A percentile compares a stretch with the other conserved stretches of the same genome.
Evolutionary conservation across 495 filamentous ascomycete genomes (phyloP).

Genomic region (Penicillium flavigenum): DNA sequence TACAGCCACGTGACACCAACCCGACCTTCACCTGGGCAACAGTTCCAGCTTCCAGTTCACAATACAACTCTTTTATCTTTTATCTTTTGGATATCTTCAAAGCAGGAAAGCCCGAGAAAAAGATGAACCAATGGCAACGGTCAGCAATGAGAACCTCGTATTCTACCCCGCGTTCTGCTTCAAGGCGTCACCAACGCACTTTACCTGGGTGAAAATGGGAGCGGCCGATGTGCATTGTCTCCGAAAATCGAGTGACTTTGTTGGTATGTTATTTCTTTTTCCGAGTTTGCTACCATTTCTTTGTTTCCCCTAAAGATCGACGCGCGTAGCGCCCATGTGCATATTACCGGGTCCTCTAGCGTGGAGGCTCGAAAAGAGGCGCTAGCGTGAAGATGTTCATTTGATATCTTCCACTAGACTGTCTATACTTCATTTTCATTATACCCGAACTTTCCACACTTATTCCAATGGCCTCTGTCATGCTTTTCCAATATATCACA

Average conservation of each 20-base stretch:
- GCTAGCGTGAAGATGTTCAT: background rate
- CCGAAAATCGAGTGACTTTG: constrained; percentile 57
- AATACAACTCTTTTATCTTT: background rate
- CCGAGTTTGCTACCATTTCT: constrained; percentile 2
- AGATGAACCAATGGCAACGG: constrained; percentile 42
- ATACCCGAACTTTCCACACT: background rate
- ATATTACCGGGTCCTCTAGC: background rate
- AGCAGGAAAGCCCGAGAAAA: constrained; percentile 11
- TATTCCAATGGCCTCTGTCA: background rate
- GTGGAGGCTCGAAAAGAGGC: background rate
- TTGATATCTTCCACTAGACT: background rate
- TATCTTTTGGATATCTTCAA: background rate
- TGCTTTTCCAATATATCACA: background rate
- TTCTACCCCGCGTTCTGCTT: constrained; percentile 89
- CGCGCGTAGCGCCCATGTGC: background rate
- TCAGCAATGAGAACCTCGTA: constrained; percentile 29
- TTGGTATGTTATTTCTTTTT: constrained; percentile 50
- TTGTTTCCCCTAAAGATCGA: background rate
- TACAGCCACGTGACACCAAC: constrained; percentile 15
- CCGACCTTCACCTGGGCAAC: background rate
- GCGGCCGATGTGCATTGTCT: constrained; percentile 66
- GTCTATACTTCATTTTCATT: background rate
- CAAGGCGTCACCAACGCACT: constrained; percentile 75
- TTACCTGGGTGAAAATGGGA: constrained; percentile 77
- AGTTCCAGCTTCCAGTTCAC: background rate